A percentile compares a stretch with the other conserved stretches of the same genome.
Evolutionary conservation across 2,329 filamentous ascomycete genomes (phyloP).

Genomic region (Diaporthe caulivora): DNA sequence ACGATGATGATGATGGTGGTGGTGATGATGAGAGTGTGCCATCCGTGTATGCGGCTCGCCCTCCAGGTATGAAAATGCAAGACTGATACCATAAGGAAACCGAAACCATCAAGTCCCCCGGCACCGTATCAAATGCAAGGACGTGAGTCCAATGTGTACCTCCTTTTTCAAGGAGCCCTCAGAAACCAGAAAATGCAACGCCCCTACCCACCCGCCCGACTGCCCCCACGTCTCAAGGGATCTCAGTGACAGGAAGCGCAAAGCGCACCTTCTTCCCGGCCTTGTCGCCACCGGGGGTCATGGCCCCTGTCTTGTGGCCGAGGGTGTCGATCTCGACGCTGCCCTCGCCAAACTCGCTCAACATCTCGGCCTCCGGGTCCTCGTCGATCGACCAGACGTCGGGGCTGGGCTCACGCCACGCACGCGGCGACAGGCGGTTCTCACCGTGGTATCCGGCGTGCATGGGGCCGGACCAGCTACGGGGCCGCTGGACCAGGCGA

Average conservation of each 20-base stretch:
- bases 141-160: constrained; percentile 10
- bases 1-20: neutral
- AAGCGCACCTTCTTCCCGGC: constrained; percentile 69
- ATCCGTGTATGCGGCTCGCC: neutral
- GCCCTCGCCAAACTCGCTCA: constrained; percentile 52
- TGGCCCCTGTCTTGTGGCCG: constrained; percentile 43
- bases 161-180: neutral
- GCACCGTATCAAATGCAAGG: constrained; percentile 28
- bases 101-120: neutral
- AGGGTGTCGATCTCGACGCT: constrained; percentile 48
- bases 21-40: neutral
- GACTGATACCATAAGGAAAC: neutral
- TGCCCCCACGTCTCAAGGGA: constrained; percentile 29
- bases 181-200: neutral
- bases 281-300: constrained; percentile 56
- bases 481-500: constrained; percentile 47
- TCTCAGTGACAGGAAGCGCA: constrained; percentile 58
- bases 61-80: constrained; percentile 9
- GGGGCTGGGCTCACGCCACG: constrained; percentile 70
- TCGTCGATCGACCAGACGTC: constrained; percentile 73
- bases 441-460: neutral
- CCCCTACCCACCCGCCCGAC: neutral
- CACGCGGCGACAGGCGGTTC: constrained; percentile 55
- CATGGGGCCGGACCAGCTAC: constrained; percentile 43
- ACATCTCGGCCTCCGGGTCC: constrained; percentile 66